Evolutionary conservation across 495 filamentous ascomycete species (phyloP), one percentile per base, ranked within the genome.

Genomic region (Xylaria curta): DNA sequence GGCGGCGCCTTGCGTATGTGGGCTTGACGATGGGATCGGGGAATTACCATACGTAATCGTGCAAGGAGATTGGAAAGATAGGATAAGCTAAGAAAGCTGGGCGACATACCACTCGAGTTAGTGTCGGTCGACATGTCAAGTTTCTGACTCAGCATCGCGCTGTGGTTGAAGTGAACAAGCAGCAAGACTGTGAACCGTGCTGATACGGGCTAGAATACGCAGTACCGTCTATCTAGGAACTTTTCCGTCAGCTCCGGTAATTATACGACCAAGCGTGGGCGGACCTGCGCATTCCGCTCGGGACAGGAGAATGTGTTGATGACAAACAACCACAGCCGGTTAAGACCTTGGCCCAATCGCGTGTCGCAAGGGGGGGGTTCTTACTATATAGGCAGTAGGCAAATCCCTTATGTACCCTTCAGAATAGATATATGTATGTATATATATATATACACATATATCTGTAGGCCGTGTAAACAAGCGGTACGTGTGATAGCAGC

Each of bases 1-100:
- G 54, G 40, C 58, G 54, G 53, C 58, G 54, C 36, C 56, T 59
- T 42, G 40, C n/a, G 51, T 21, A 61, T 60, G 67, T 59, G 67
- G 67, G 67, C 58, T 49, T 60, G 62, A 63, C 62, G 56, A 70
- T 70, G 68, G 68, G 59, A 70, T 70, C 68, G 68, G 54, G 68
- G 59, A 70, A 56, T 70, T 64, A 33, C 68, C 56, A 64, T 70
- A 63, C 68, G 68, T 70, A 70, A 70, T 70, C 38, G 68, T 56
- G 56, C 68, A 44, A 66, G 62, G 69, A 66, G 62, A 42, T 12
- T 36, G 56, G 67, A 28, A 69, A 8, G 44, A 36, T 51, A 54
- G 61, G 62, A 53, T 65, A 66, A 60, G 62, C 61, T 59, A 71
- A 42, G 51, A 60, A 58, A 56, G 21, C 28, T 38, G 38, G 59